Evolutionary conservation across 495 filamentous ascomycete species (phyloP).

Genomic region (Lophiotrema nucula): DNA sequence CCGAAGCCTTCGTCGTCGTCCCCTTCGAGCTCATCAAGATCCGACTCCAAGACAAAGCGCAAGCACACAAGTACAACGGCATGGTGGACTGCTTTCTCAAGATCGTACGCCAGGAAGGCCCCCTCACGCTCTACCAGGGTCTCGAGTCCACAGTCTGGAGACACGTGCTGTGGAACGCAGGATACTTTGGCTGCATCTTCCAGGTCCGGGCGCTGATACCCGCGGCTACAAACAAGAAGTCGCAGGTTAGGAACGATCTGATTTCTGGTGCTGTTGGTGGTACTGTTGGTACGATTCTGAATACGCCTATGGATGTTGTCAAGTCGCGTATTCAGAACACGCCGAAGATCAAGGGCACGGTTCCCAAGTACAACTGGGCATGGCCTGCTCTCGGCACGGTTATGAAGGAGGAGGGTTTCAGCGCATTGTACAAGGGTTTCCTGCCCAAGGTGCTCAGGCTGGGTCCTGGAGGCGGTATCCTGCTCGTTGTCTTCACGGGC

Average conservation of each 20-base stretch:
- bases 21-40: constrained; percentile 97
- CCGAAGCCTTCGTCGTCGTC: constrained; percentile 92
- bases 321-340: constrained; percentile 97
- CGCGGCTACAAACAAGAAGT: constrained; percentile 70
- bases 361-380: constrained; percentile 98
- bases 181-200: constrained; percentile 98
- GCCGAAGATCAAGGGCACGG: constrained; percentile 70
- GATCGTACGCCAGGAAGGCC: constrained; percentile 79
- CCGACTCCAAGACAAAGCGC: constrained; percentile 89
- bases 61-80: constrained; percentile 90
- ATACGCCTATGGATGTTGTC: constrained; percentile 97
- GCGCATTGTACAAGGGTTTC: constrained; percentile 95
- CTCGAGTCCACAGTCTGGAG: constrained; percentile 96
- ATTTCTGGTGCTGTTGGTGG: constrained; percentile 84
- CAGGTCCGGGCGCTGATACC: constrained; percentile 86
- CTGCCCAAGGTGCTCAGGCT: constrained; percentile 88
- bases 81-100: constrained; percentile 87
- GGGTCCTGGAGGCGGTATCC: constrained; percentile 86
- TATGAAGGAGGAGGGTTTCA: constrained; percentile 89
- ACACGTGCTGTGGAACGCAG: constrained; percentile 94
- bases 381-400: constrained; percentile 81
- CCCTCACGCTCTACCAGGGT: constrained; percentile 90
- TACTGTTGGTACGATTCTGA: constrained; percentile 87
- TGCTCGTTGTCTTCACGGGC: constrained; percentile 87
- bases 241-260: constrained; percentile 81